Base-by-base conservation (phyloP, 1,139 yeast species). In the Kodamaea sp. region DNA sequence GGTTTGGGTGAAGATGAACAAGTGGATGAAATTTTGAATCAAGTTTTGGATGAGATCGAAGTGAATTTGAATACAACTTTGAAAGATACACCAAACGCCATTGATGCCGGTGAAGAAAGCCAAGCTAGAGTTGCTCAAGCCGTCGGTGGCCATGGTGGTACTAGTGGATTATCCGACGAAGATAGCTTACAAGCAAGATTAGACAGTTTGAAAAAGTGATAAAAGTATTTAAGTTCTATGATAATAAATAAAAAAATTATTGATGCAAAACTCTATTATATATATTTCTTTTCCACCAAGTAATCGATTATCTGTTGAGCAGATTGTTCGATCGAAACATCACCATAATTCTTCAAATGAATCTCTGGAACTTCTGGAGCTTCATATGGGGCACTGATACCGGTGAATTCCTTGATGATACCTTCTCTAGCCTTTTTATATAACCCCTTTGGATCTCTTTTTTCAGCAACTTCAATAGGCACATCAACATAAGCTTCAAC, bases 371-470 rank as follows among this genome's bases (percentile, higher is more conserved):
- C 58, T 48, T 76, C 83, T 35, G 97, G 97, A 2, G 86, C 94
- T 70, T 90, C 97, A 61, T 90, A 90, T 29, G 97, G 97, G 10
- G 96, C 97, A 50, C 90, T 82, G 45, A 90, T 83, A 41, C 97
- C 97, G 20, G 97, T 90, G 67, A 90, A 90, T 59, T 90, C 96
- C 65, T 87, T 87, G 61, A 90, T 90, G 47, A 84, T 71, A 26
- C 97, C 97, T 55, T 89, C 95, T 60, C 97, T 81, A 20, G 97
- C 97, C 75, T 90, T 90, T 67, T 89, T 88, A 71, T 90, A 90
- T 51, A 90, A 73, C 7, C 97, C 97, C 72, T 90, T 90, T 47
- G 97, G 97, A 63, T 90, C 97, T 66, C 97, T 85, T 64, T 86
- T 77, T 70, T 90, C 97, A 38, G 97, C 97, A 44, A 89, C 88